Evolutionary conservation across 768 basidiomycete genomes (phyloP), one percentile per base, ranked within the genome.

Genomic region (Mycena indigotica): DNA sequence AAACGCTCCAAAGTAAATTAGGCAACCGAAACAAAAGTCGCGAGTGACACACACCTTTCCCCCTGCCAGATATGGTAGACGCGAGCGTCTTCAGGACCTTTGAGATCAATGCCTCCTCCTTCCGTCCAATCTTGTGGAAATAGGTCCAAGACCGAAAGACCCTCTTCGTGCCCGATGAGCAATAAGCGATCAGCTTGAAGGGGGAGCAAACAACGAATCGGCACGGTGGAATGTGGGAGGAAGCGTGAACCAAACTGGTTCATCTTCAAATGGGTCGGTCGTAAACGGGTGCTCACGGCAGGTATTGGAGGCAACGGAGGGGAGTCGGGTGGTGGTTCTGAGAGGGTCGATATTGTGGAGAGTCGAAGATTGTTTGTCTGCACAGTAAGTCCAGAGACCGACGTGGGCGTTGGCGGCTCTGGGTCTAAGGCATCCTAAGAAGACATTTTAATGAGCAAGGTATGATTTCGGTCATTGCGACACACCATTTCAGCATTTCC

Each of bases 171-270:
- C 3, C 92, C 92, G 25, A 94, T 81, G 13, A 94, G 80, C n/a
- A 94, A 55, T 35, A 90, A 69, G 51, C 79, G 77, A 60, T 89
- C 84, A 19, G 80, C 80, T 35, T 84, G 74, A 21, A 94, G 67
- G 6, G 92, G 90, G 28, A 94, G 78, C 12, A 93, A 69, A 70
- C 88, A 88, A 54, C 85, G 84, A 58, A 94, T 93, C 28, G 82
- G 89, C 0, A 82, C 78, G 2, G 83, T 88, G 16, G 91, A 75
- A 65, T 94, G 92, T 12, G 92, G 91, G 29, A 94, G 76, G 69
- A 94, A 94, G 16, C 91, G 82, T 19, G 91, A 93, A 21, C 92
- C 92, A 67, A 94, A 93, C 39, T 89, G 83, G 65, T 87, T 86
- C 49, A 93, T 70, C 60, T 80, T 81, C 21, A 92, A 73, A 64